These are phyloP conservation scores for Colletotrichum karsti DNA, from an alignment of 2,329 filamentous ascomycete species.

Conservation along the genomic window DNA sequence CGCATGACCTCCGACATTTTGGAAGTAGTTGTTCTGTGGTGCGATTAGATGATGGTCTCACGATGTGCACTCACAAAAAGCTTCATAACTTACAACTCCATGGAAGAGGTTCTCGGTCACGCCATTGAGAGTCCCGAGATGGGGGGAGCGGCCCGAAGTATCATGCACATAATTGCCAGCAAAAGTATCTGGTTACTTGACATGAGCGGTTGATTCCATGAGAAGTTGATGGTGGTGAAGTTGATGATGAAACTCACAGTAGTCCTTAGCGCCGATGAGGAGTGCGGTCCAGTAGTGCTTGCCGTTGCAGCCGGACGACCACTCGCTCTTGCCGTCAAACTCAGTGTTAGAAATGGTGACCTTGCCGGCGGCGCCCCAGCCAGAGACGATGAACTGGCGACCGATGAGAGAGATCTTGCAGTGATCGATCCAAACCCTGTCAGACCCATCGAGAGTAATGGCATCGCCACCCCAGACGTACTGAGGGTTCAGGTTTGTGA, in stretches of 20 bases:
- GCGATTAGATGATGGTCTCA: neutral
- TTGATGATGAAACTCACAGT: constrained; percentile 27
- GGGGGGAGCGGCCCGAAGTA: constrained; percentile 36
- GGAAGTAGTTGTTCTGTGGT: constrained; percentile 36
- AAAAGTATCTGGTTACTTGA: too few relatives aligned
- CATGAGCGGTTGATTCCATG: too few relatives aligned
- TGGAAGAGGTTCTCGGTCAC: constrained; percentile 32
- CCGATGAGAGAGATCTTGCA: constrained; percentile 50
- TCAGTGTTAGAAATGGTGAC: constrained; percentile 49
- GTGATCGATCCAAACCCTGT: constrained; percentile 41
- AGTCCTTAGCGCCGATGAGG: constrained; percentile 38
- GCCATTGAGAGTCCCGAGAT: constrained; percentile 30
- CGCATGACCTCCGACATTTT: constrained; percentile 49
- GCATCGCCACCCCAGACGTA: constrained; percentile 40
- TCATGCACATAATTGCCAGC: constrained; percentile 38
- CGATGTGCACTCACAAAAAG: neutral
- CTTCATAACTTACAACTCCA: constrained; percentile 16
- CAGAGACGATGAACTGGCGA: constrained; percentile 48
- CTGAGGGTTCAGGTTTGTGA: constrained; percentile 46
- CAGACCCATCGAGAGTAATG: constrained; percentile 46
- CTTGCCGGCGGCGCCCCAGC: constrained; percentile 40
- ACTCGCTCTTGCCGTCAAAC: constrained; percentile 43
- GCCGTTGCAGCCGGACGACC: constrained; percentile 39
- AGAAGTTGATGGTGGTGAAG: too few relatives aligned
- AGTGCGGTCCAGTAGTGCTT: constrained; percentile 43